Conservation (phyloP, 1,284 basidiomycete genomes). For the Lignosus rhinocerotis region DNA sequence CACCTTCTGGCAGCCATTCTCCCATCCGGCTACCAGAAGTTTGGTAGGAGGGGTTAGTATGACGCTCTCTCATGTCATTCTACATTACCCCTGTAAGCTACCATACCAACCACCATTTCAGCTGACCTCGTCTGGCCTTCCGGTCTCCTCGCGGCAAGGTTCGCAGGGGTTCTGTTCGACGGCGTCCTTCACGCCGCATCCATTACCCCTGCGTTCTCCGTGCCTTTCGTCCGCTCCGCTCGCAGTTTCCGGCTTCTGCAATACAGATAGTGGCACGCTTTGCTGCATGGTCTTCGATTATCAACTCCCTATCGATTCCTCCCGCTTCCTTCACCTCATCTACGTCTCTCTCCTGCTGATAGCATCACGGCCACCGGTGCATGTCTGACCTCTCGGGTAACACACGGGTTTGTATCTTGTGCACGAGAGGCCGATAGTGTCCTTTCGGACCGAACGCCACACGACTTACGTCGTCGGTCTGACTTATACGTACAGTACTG, state of each 20-base stretch:
- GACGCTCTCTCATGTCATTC: not conserved
- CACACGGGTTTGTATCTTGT: too few relatives aligned
- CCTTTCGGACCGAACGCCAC: too few relatives aligned
- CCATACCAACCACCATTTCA: not conserved
- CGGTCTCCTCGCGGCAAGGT: not conserved
- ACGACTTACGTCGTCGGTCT: too few relatives aligned
- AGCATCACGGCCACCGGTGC: too few relatives aligned
- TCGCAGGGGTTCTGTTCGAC: not conserved
- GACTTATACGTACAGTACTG: too few relatives aligned
- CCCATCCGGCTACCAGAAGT: too few relatives aligned
- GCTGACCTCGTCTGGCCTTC: not conserved
- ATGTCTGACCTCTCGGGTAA: too few relatives aligned
- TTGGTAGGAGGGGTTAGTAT: not conserved
- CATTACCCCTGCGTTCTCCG: not conserved
- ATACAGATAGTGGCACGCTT: not conserved
- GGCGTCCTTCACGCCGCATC: not conserved
- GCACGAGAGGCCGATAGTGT: too few relatives aligned
- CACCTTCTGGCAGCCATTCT: too few relatives aligned
- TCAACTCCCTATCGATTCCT: not conserved
- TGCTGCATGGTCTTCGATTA: not conserved
- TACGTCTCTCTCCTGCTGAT: too few relatives aligned
- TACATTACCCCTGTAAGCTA: not conserved
- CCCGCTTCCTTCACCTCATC: not conserved
- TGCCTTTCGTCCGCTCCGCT: conserved; percentile 5
- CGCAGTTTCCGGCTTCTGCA: conserved; percentile 9